Percentiles rank a stretch among this genome's conserved stretches.
phyloP scores from a whole-genome alignment of 176 grass and related monocot genomes.

The Oryza coarctata region DNA sequence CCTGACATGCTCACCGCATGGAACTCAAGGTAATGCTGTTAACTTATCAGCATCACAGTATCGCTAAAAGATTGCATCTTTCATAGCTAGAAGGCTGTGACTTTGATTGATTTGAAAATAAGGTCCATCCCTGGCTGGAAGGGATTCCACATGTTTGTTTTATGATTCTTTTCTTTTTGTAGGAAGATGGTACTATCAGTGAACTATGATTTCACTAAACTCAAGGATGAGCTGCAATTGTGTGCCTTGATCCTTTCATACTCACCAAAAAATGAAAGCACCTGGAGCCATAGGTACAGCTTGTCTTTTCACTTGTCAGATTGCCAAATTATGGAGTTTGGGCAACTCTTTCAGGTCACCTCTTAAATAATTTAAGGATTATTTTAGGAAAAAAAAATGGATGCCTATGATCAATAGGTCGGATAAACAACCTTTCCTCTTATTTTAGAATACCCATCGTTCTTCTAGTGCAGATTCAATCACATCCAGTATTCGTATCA shows the following conservation, averaged over 20 bases:
- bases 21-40: conserved; percentile 63
- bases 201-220: conserved; percentile 27
- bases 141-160: conserved; percentile 12
- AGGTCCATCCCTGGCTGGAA: background rate
- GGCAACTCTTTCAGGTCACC: background rate
- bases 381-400: no score
- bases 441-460: background rate
- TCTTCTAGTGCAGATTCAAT: background rate
- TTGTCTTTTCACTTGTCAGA: background rate
- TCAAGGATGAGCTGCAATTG: conserved; percentile 62
- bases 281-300: conserved; percentile 64
- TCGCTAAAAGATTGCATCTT: background rate
- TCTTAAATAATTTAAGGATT: background rate
- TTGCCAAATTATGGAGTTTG: background rate
- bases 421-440: background rate
- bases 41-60: background rate
- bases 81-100: background rate
- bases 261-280: conserved; percentile 61
- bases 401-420: background rate
- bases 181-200: conserved; percentile 62
- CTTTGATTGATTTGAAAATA: background rate
- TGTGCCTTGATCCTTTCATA: conserved; percentile 64
- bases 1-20: conserved; percentile 69
- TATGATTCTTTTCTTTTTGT: background rate
- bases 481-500: background rate